Conservation (phyloP, 805 yeast genomes). For the Candida adriatica region DNA sequence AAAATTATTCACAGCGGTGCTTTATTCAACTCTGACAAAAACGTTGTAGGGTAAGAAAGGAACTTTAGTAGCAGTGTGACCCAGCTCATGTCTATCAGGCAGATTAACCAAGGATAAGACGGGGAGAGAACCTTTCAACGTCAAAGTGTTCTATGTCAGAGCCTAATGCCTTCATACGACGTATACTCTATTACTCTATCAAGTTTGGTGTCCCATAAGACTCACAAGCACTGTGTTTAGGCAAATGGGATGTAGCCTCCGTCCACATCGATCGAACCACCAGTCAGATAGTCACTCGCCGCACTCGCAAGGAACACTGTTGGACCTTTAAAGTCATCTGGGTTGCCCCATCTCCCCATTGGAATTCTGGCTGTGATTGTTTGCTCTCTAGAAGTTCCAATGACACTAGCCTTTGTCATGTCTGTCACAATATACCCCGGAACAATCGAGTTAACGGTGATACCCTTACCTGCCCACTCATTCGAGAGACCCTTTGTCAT, state of each 20-base stretch:
- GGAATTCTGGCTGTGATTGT: conserved; percentile 35
- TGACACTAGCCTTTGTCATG: conserved; percentile 29
- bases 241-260: conserved; percentile 49
- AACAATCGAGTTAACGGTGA: conserved; percentile 41
- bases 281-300: conserved; percentile 72
- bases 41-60: no score
- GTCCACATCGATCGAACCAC: conserved; percentile 66
- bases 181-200: no score
- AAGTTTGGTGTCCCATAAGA: no score
- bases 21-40: no score
- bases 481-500: conserved; percentile 65
- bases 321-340: conserved; percentile 53
- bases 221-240: no score
- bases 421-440: conserved; percentile 45
- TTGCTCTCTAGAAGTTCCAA: conserved; percentile 20
- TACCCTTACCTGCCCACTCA: conserved; percentile 39
- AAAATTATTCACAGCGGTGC: no score
- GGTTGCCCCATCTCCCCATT: conserved; percentile 40
- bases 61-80: no score
- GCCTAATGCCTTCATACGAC: no score
- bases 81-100: no score
- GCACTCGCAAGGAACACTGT: conserved; percentile 77
- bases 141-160: no score
- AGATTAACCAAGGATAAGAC: no score
- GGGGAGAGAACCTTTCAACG: no score